A percentile compares a stretch with the other conserved stretches of the same genome.
Evolutionary conservation across 2,329 filamentous ascomycete genomes (phyloP).

Genomic region (Claviceps fusiformis): DNA sequence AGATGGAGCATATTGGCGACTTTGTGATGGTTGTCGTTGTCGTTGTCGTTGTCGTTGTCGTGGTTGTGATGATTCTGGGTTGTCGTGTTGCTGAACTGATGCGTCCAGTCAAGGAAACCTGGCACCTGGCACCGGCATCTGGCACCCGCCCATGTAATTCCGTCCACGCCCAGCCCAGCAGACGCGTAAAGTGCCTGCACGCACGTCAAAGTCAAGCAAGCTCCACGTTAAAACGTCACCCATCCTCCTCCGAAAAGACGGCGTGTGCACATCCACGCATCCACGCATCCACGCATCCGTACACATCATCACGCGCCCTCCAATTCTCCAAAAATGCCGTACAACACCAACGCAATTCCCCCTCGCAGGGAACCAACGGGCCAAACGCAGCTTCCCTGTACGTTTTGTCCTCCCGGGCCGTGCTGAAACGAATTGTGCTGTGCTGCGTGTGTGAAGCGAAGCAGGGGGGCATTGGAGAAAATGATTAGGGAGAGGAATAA

Average conservation of each 20-base stretch:
- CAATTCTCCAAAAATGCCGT: slow-evolving; percentile 56
- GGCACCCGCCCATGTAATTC: too few species aligned
- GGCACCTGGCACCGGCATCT: too few species aligned
- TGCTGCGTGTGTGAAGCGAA: too few species aligned
- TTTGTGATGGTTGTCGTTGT: not conserved
- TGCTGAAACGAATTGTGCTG: not conserved
- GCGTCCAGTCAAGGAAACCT: too few species aligned
- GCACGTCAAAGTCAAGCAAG: not conserved
- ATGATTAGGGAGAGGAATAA: too few species aligned
- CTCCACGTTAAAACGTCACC: not conserved
- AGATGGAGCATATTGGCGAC: slow-evolving; percentile 23
- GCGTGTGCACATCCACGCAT: too few species aligned
- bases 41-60: too few species aligned
- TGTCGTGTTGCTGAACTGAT: too few species aligned
- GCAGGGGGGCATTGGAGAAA: too few species aligned
- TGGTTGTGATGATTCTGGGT: too few species aligned
- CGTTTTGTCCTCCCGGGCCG: not conserved
- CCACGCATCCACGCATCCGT: not conserved
- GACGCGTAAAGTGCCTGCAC: not conserved
- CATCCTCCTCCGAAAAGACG: too few species aligned
- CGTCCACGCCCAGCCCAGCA: not conserved
- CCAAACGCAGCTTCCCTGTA: slow-evolving; percentile 72
- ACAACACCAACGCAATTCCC: slow-evolving; percentile 75
- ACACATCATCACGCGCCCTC: not conserved
- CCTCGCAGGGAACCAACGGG: slow-evolving; percentile 73